Evolutionary conservation across 2,329 filamentous ascomycete genomes (phyloP), one percentile per base, ranked within the genome.

Genomic region (Aspergillus sp.): DNA sequence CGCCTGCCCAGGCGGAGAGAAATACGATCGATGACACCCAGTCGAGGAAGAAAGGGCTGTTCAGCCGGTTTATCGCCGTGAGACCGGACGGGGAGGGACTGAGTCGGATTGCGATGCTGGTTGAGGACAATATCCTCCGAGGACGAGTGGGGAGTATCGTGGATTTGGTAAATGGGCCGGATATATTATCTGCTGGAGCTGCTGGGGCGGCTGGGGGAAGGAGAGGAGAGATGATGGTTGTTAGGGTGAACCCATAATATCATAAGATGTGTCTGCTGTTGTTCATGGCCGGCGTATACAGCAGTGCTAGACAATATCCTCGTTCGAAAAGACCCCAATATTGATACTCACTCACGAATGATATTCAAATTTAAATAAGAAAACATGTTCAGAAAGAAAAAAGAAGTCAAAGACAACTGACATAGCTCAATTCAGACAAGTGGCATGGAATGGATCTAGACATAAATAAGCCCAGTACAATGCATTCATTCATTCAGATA

Each of bases 31-130:
- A 33, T 13, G 40, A 44, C 8, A 34, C 28, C 6, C 29, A 42
- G 29, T 38, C 34, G 38, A 19, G 19, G 19, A 59, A 55, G 34
- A 49, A 57, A 26, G 54, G 50, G 9, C 46, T 62, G n/a, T 54
- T 44, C 8, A 66, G 60, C 40, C 54, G 56, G 27, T 67, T 67
- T 45, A 59, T 72, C 37, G 53, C 60, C 11, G 66, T 70, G 6
- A 54, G 58, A 43, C 65, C 68, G 5, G 59, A 70, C 46, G 57
- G 56, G 10, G 45, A 46, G 13, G 61, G 65, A 7, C 44, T 72
- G 39, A 54, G 40, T 7, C 54, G 56, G 8, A 66, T 71, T 40
- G 57, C 51, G n/a, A 48, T 54, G 27, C 49, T 70, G 42, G 59
- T 69, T 4, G 62, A 67, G 47, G 53, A 56, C 26, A 54, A 61